Conservation (phyloP, 495 filamentous ascomycete species). For the Penicillium coffeae region DNA sequence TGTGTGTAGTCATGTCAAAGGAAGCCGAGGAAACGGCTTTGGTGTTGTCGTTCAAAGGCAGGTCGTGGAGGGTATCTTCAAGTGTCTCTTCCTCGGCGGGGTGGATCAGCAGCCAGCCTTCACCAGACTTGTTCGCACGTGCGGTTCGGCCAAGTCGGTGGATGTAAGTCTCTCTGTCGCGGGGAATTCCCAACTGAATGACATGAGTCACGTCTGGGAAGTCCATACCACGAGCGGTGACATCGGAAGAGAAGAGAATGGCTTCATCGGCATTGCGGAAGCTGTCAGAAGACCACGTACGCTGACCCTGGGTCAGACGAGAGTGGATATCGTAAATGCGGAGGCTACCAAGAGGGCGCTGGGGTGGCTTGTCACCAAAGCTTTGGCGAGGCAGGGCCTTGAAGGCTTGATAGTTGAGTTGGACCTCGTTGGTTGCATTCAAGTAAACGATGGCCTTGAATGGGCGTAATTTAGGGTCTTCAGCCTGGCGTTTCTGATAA, state of each 20-base stretch:
- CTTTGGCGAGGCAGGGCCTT: constrained; percentile 37
- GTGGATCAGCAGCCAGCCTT: constrained; percentile 75
- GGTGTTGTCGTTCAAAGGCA: constrained; percentile 64
- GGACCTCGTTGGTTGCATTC: constrained; percentile 68
- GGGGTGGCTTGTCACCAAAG: constrained; percentile 2
- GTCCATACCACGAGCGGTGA: constrained; percentile 88
- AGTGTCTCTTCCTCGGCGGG: constrained; percentile 52
- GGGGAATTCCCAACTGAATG: constrained; percentile 63
- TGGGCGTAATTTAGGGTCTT: constrained; percentile 45
- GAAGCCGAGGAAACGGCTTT: constrained; percentile 45
- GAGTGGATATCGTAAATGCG: constrained; percentile 71
- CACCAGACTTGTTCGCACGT: constrained; percentile 70
- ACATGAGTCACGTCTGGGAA: constrained; percentile 71
- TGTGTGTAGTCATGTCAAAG: constrained; percentile 51
- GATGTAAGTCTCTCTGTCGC: constrained; percentile 62
- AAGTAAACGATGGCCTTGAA: constrained; percentile 96
- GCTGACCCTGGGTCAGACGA: constrained; percentile 62
- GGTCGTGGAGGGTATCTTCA: constrained; percentile 44
- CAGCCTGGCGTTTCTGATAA: constrained; percentile 36
- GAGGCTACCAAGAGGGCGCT: constrained; percentile 44
- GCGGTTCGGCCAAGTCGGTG: constrained; percentile 72
- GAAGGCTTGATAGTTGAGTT: constrained; percentile 60
- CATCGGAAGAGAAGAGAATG: constrained; percentile 88
- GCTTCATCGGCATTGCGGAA: constrained; percentile 63
- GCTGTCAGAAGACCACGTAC: constrained; percentile 62